Percentiles rank a stretch among this genome's conserved stretches.
Evolutionary conservation across 345 rosid species (phyloP).

Genomic region (Eucalyptus cladocalyx): DNA sequence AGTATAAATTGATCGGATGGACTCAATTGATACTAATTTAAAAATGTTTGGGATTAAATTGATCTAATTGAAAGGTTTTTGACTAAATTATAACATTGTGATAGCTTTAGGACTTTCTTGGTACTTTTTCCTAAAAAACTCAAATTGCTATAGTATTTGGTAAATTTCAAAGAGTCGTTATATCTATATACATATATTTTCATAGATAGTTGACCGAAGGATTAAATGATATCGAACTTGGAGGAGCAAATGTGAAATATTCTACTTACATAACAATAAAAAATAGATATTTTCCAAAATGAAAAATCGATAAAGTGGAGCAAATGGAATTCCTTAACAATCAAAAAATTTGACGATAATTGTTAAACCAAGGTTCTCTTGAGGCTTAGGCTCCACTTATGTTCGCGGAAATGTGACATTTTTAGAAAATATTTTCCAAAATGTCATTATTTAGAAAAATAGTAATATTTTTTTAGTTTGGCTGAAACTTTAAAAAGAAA

Average conservation of each 20-base stretch:
- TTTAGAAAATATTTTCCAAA: too few relatives aligned
- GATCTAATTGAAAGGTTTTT: too few relatives aligned
- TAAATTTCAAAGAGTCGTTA: background rate
- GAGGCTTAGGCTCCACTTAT: background rate
- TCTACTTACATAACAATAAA: background rate
- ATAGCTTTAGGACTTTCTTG: too few relatives aligned
- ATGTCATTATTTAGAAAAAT: too few relatives aligned
- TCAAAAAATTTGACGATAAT: background rate
- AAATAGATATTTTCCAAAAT: too few relatives aligned
- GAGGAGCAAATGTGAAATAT: background rate
- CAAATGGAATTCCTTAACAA: background rate
- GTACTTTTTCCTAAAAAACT: background rate
- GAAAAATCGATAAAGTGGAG: background rate
- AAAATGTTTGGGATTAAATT: too few relatives aligned
- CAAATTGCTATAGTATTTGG: background rate
- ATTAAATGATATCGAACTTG: background rate
- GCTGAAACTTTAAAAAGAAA: too few relatives aligned
- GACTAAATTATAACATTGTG: too few relatives aligned
- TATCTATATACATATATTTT: background rate
- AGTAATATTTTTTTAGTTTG: background rate
- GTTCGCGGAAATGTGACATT: accelerated
- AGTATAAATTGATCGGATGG: accelerated
- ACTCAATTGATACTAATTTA: too few relatives aligned
- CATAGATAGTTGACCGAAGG: background rate
- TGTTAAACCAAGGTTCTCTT: background rate